Conservation (phyloP, 352 stramenopile genomes). For the Thraustochytrium aureum region DNA sequence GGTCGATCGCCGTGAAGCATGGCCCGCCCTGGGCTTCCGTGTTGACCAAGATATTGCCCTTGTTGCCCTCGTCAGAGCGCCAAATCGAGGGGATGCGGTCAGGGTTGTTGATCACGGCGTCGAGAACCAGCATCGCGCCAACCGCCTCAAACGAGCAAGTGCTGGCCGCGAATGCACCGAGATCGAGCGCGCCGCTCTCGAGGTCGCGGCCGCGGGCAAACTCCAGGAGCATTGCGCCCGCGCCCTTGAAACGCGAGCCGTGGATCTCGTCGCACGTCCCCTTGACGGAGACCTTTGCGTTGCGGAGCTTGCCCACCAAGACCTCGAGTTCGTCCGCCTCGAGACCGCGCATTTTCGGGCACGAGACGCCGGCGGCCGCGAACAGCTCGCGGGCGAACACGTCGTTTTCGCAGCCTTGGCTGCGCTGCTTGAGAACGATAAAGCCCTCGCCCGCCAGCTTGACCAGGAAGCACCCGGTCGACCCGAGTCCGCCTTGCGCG, state of each 20-base stretch:
- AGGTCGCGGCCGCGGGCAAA: slow-evolving; percentile 26
- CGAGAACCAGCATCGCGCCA: slow-evolving; percentile 11
- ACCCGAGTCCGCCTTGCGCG: slow-evolving; percentile 38
- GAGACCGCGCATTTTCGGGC: not conserved
- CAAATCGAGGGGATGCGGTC: slow-evolving; percentile 39
- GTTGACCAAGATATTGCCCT: slow-evolving; percentile 10
- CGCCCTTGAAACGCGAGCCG: not conserved
- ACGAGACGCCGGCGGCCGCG: not conserved
- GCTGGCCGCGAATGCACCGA: not conserved
- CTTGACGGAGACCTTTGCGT: slow-evolving; percentile 16
- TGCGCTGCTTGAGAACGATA: slow-evolving; percentile 35
- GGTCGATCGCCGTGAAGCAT: slow-evolving; percentile 19
- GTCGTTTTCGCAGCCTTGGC: not conserved
- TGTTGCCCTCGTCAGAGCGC: slow-evolving; percentile 27
- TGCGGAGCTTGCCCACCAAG: not conserved
- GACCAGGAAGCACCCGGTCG: slow-evolving; percentile 33
- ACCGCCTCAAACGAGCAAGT: not conserved
- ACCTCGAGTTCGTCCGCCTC: not conserved
- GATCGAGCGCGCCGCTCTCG: not conserved
- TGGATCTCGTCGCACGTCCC: slow-evolving; percentile 31
- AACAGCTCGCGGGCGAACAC: not conserved
- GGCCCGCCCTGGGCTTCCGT: not conserved
- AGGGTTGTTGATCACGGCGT: slow-evolving; percentile 34
- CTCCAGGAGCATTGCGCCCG: slow-evolving; percentile 27
- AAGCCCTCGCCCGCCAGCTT: slow-evolving; percentile 18